These are phyloP conservation scores for Discostella stelligeroides DNA, from an alignment of 108 stramenopile species.

Conservation along the genomic window DNA sequence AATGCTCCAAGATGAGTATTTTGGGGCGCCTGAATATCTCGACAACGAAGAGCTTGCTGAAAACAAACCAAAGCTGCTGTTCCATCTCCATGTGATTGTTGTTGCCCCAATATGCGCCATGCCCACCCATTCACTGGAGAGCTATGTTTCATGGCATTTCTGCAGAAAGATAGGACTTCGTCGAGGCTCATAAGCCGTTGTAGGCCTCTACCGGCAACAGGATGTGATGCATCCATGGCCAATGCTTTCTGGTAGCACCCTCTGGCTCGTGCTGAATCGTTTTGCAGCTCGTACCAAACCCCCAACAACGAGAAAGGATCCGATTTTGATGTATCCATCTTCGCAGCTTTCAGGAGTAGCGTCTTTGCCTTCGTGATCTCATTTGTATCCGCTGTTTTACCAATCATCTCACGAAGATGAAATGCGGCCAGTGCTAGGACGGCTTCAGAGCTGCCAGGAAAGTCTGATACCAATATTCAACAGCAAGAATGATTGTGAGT, in stretches of 20 bases:
- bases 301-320: slow-evolving; percentile 74
- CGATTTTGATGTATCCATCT: slow-evolving; percentile 59
- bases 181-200: slow-evolving; percentile 38
- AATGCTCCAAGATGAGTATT: slow-evolving; percentile 52
- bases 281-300: slow-evolving; percentile 62
- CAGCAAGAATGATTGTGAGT: not conserved
- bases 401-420: slow-evolving; percentile 47
- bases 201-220: slow-evolving; percentile 75
- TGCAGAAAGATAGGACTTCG: slow-evolving; percentile 35
- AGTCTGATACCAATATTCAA: not conserved
- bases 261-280: slow-evolving; percentile 55
- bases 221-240: slow-evolving; percentile 66
- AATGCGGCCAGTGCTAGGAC: slow-evolving; percentile 68
- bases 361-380: slow-evolving; percentile 46
- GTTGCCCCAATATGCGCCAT: slow-evolving; percentile 60
- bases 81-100: slow-evolving; percentile 43
- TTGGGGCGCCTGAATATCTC: slow-evolving; percentile 56
- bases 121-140: slow-evolving; percentile 78
- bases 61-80: slow-evolving; percentile 62
- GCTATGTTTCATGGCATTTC: slow-evolving; percentile 49
- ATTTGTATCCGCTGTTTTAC: slow-evolving; percentile 4
- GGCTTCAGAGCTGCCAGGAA: slow-evolving; percentile 59
- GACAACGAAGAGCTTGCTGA: slow-evolving; percentile 64
- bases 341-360: slow-evolving; percentile 72
- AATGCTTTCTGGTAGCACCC: slow-evolving; percentile 72